Evolutionary conservation across 371 early-diverging fungal genomes (phyloP), one percentile per base, ranked within the genome.

Genomic region (Massospora cicadina): DNA sequence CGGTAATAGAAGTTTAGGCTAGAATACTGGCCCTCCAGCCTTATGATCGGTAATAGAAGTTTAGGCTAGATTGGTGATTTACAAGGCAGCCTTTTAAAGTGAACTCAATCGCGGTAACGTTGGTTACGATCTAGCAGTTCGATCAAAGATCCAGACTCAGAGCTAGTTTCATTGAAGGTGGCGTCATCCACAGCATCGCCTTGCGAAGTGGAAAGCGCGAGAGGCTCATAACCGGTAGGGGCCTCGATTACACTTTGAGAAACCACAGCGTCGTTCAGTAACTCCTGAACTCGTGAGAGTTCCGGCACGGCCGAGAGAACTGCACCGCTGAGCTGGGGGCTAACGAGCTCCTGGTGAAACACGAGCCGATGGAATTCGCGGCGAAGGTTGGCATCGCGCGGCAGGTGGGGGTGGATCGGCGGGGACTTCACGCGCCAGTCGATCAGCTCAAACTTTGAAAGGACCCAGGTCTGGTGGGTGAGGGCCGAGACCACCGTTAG

Each of bases 71-170:
- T n/a, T n/a, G n/a, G n/a, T n/a, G n/a, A n/a, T n/a, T n/a, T n/a
- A n/a, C n/a, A n/a, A n/a, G n/a, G n/a, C n/a, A n/a, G n/a, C n/a
- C n/a, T n/a, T n/a, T n/a, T n/a, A n/a, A n/a, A n/a, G n/a, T n/a
- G n/a, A n/a, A n/a, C n/a, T n/a, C n/a, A n/a, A n/a, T n/a, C n/a
- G n/a, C n/a, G n/a, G n/a, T n/a, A n/a, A n/a, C n/a, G n/a, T n/a
- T 54, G 54, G 54, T 60, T 60, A 5, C 60, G 60, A 62, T 62
- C 62, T 23, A 62, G 43, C 1, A 62, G 33, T 27, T 62, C 62
- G 53, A 62, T 62, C 2, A 62, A 2, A 1, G 62, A 62, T 25
- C 43, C 62, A 27, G 21, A 33, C 2, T 43, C 62, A 24, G 21
- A 27, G 30, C 28, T 17, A n/a, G 7, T 60, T 2, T 17, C 30